A percentile compares a stretch with the other conserved stretches of the same genome.
Conservation (phyloP, 208 protist genomes). For the Vickermania ingenoplastis region DNA sequence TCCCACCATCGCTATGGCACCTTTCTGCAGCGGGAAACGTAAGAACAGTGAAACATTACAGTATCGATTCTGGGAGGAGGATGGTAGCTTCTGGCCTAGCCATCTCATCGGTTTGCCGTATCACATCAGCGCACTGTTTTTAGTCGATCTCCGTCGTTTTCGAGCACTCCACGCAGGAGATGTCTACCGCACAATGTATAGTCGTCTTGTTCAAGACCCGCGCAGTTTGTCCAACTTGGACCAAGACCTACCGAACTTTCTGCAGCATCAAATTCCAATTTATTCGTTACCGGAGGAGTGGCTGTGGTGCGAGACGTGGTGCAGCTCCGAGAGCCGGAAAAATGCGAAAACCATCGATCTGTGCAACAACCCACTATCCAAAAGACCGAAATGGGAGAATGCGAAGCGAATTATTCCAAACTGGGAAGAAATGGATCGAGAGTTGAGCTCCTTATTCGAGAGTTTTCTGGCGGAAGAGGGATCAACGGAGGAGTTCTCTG, state of each 20-base stretch:
- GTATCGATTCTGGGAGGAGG: conserved; percentile 87
- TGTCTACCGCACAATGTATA: conserved; percentile 86
- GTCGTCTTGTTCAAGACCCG: conserved; percentile 79
- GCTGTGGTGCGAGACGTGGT: conserved; percentile 99
- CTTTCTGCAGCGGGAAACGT: conserved; percentile 89
- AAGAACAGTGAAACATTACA: conserved; percentile 86
- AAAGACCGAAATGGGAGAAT: conserved; percentile 92
- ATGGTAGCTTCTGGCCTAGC: conserved; percentile 88
- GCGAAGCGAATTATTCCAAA: conserved; percentile 86
- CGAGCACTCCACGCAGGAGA: conserved; percentile 89
- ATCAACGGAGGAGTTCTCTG: no score
- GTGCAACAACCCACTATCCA: conserved; percentile 96
- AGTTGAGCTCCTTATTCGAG: conserved; percentile 32
- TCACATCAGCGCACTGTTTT: conserved; percentile 97
- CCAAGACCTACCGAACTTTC: conserved; percentile 97
- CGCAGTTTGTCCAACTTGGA: conserved; percentile 88
- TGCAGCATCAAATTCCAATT: conserved; percentile 91
- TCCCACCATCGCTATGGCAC: conserved; percentile 92
- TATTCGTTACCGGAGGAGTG: conserved; percentile 96
- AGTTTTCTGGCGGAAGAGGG: no score
- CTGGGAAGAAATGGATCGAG: conserved; percentile 83
- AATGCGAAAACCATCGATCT: conserved; percentile 97
- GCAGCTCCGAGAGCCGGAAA: conserved; percentile 81
- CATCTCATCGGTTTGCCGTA: conserved; percentile 94
- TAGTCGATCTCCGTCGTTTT: conserved; percentile 91